These are phyloP conservation scores for Lodderomyces pseudojiufengensis DNA, from an alignment of 1,139 yeast genomes.

Conservation along the genomic window DNA sequence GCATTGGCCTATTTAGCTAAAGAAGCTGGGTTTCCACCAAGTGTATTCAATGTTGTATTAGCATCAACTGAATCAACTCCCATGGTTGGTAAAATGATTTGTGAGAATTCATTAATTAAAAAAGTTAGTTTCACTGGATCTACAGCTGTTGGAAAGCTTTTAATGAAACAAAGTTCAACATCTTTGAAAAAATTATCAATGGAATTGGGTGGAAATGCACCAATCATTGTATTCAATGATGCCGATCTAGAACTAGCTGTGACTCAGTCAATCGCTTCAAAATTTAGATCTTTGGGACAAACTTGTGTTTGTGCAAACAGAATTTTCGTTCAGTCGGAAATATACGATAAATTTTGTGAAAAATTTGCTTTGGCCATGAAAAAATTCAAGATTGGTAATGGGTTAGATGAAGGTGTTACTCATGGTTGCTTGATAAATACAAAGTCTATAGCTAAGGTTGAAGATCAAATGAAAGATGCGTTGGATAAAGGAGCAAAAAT, in stretches of 20 bases:
- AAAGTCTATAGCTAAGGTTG: slow-evolving; percentile 37
- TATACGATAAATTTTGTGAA: slow-evolving; percentile 56
- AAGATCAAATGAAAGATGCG: slow-evolving; percentile 41
- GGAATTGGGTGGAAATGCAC: slow-evolving; percentile 55
- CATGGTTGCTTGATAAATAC: slow-evolving; percentile 45
- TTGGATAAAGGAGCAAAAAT: slow-evolving; percentile 38
- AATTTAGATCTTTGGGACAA: slow-evolving; percentile 75
- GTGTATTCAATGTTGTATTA: slow-evolving; percentile 40
- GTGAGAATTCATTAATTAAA: slow-evolving; percentile 37
- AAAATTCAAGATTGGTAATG: slow-evolving; percentile 40
- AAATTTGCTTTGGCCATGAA: slow-evolving; percentile 32
- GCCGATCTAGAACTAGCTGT: slow-evolving; percentile 48
- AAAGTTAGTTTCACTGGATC: slow-evolving; percentile 60
- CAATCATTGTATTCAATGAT: slow-evolving; percentile 46
- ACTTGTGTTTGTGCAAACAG: slow-evolving; percentile 89
- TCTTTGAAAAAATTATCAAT: slow-evolving; percentile 48
- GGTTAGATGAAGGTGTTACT: slow-evolving; percentile 40
- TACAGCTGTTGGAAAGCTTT: slow-evolving; percentile 51
- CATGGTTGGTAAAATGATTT: slow-evolving; percentile 26
- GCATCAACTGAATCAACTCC: slow-evolving; percentile 37
- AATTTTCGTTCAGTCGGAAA: slow-evolving; percentile 64
- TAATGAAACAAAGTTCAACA: slow-evolving; percentile 45
- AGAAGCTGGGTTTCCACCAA: slow-evolving; percentile 44
- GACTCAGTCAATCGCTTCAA: slow-evolving; percentile 50
- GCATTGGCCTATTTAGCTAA: slow-evolving; percentile 44